Evolutionary conservation across 1,284 basidiomycete species (phyloP).

Genomic region (Ceratobasidium papillatum): DNA sequence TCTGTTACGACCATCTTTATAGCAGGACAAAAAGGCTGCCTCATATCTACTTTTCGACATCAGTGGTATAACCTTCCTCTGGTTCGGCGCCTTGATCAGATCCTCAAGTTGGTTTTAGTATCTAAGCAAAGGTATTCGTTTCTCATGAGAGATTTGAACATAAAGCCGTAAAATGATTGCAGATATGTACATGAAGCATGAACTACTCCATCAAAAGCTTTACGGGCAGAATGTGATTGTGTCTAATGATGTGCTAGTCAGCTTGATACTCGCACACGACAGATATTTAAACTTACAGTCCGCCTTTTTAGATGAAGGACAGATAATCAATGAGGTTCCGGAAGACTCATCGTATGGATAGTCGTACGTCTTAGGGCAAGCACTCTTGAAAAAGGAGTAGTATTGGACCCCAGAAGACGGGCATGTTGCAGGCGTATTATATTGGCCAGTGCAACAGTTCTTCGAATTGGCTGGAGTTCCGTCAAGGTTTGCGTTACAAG

Average conservation of each 20-base stretch:
- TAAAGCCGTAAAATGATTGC: too few species aligned
- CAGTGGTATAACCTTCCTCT: too few species aligned
- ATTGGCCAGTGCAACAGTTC: constrained; percentile 48
- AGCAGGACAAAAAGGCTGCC: too few species aligned
- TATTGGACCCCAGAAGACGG: constrained; percentile 41
- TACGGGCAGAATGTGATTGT: background rate
- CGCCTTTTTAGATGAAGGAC: constrained; percentile 30
- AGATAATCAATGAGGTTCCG: constrained; percentile 40
- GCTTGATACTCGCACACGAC: background rate
- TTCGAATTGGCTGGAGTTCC: constrained; percentile 45
- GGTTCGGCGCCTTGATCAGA: too few species aligned
- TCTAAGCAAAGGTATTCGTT: too few species aligned
- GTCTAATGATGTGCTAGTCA: constrained; percentile 17
- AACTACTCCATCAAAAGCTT: background rate
- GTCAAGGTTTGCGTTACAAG: constrained; percentile 22
- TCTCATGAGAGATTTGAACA: background rate
- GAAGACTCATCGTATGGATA: constrained; percentile 49
- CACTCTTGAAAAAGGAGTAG: constrained; percentile 48
- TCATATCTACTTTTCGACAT: too few species aligned
- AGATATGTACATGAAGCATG: background rate
- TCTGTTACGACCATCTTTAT: too few species aligned
- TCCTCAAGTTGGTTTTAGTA: too few species aligned
- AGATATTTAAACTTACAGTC: constrained; percentile 38
- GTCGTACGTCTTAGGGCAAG: constrained; percentile 41
- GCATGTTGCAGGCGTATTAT: constrained; percentile 47